Evolutionary conservation across 1,139 yeast genomes (phyloP), one percentile per base, ranked within the genome.

Genomic region (Pichia sp.): DNA sequence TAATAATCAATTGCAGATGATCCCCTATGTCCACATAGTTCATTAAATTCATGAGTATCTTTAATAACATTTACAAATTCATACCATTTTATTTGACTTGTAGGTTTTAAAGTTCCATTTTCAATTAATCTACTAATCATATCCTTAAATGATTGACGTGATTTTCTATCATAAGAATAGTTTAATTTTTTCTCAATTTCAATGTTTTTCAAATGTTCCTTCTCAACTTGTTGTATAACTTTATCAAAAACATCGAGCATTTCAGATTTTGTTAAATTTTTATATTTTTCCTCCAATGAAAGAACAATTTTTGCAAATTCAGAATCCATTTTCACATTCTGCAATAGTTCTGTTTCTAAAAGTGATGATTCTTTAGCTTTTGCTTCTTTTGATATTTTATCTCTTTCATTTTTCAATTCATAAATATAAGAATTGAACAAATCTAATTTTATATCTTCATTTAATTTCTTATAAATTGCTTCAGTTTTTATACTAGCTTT

Each of bases 1-100:
- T 86, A 87, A 41, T 87, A 66, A 53, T 89, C 96, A 36, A 84
- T 62, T 0, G 96, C 86, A 1, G 81, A 74, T 0, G 97, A 88
- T 0, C 97, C 97, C 40, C 79, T 73, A 51, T 90, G 74, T 0
- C 95, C 96, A 52, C 89, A 74, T 40, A 88, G 58, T 28, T 75
- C 79, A 18, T 76, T 62, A 59, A 84, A 88, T 25, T 80, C 69
- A 46, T 71, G 73, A 51, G 84, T 84, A 32, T 76, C 74, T 55
- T 79, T 80, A 1, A 89, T 59, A 3, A 63, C 51, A 0, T 76
- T 71, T 37, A 78, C 71, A 6, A 86, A 61, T 30, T 81, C 81
- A 48, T 66, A 68, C 82, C 94, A 88, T 48, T 66, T 71, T 1
- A 87, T 72, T 47, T 74, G 76, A 2, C 85, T 79, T 27, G 68